A percentile compares a stretch with the other conserved stretches of the same genome.
Conservation (phyloP, 2,329 filamentous ascomycete genomes). For the Tothia fuscella region DNA sequence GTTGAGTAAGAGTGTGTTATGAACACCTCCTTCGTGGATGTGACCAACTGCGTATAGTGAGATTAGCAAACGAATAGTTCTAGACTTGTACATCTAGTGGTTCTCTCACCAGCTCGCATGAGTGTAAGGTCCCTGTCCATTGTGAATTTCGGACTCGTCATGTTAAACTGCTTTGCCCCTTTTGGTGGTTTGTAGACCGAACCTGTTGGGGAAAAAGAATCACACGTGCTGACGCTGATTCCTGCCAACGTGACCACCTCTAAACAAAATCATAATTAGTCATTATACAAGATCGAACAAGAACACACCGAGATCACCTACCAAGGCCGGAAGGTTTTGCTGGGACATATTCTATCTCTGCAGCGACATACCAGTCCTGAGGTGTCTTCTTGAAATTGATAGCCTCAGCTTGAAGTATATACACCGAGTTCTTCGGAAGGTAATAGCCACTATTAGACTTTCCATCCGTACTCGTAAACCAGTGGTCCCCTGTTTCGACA, state of each 20-base stretch:
- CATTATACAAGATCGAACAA: no score
- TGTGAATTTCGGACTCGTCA: neutral
- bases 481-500: conserved; percentile 1
- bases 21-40: conserved; percentile 5
- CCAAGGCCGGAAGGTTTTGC: neutral
- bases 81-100: no score
- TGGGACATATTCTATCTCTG: conserved; percentile 4
- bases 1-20: conserved; percentile 1
- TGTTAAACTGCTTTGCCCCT: neutral
- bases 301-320: no score
- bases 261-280: no score
- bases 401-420: conserved; percentile 1
- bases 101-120: no score
- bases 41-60: conserved; percentile 2
- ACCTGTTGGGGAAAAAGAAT: neutral
- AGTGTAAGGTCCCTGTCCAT: neutral
- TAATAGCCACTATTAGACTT: conserved; percentile 9
- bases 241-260: neutral
- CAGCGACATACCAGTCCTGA: neutral
- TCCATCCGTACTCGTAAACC: conserved; percentile 5
- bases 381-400: conserved; percentile 5
- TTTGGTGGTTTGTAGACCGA: neutral
- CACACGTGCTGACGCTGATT: neutral
- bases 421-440: neutral
- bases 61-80: no score